phyloP scores from a whole-genome alignment of 495 filamentous ascomycete species.

The Rhizodiscina lignyota region DNA sequence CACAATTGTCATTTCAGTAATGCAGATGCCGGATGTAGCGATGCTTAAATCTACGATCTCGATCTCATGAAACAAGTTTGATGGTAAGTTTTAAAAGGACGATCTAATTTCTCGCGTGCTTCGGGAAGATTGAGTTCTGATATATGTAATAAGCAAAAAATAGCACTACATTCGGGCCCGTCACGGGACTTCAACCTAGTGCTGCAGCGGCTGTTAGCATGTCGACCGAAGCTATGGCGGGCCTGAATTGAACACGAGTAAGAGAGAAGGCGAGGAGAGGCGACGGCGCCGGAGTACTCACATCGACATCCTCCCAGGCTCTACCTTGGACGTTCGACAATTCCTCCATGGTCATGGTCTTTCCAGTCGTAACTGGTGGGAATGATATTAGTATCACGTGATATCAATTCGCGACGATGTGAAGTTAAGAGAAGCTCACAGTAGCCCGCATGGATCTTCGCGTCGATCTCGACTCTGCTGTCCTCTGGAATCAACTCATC shows the following conservation, averaged over 20 bases:
- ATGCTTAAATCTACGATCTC: no score
- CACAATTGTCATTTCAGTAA: no score
- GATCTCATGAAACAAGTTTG: no score
- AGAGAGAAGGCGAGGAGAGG: neutral
- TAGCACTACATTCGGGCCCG: no score
- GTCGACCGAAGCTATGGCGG: neutral
- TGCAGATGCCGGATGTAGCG: no score
- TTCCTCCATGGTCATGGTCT: conserved; percentile 75
- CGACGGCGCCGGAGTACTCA: conserved; percentile 16
- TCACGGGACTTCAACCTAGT: no score
- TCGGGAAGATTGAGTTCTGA: no score
- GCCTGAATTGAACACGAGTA: neutral
- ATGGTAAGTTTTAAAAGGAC: no score
- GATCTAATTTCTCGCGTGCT: no score
- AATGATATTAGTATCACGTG: conserved; percentile 1
- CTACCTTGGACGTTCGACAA: conserved; percentile 71
- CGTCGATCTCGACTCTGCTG: conserved; percentile 93
- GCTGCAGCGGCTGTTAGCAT: no score
- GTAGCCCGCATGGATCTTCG: conserved; percentile 93
- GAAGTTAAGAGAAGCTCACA: conserved; percentile 23
- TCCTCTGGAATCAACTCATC: conserved; percentile 90
- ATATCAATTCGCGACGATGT: neutral
- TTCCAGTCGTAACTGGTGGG: conserved; percentile 64
- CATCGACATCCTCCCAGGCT: conserved; percentile 74
- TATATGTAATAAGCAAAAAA: no score